Evolutionary conservation across 495 filamentous ascomycete genomes (phyloP), one percentile per base, ranked within the genome.

Genomic region (Talaromyces adpressus): DNA sequence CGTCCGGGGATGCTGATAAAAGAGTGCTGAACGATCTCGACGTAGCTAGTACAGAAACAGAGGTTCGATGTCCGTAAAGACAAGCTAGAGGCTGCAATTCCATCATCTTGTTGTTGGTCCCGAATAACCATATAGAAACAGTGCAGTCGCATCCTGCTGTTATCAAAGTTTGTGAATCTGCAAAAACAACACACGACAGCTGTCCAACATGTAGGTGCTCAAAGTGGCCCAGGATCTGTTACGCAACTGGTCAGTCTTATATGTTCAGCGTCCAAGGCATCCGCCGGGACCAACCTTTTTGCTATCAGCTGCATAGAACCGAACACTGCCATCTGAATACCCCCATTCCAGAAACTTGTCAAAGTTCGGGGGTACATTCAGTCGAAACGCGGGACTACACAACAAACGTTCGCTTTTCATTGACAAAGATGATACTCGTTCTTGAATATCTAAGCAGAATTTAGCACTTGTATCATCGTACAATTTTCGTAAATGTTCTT

Each of bases 271-370:
- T 30, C 29, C 29, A 30, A 30, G 29, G 3, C 45, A 18, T 18
- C 6, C 45, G 22, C 25, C 54, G 4, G 51, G 8, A 45, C 68
- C 61, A 72, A 86, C 79, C 73, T 88, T 90, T 69, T 87, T 85
- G 62, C 83, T 89, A 59, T 94, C 92, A 56, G 87, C 82, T 39
- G 87, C 81, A 72, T 90, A 97, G 78, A 97, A 98, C 9, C 94
- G 87, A 6, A 98, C 84, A 69, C 90, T 92, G 65, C 89, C 91
- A 77, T 98, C 94, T 6, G 91, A 88, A 70, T 94, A 98, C 1
- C 92, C 94, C 94, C 93, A 97, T 74, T 97, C 92, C 73, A 98
- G 83, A 65, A 89, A 97, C 67, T 92, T 91, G 70, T 98, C 93
- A 65, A 90, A 93, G 32, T 77, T 76, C 4, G 95, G 93, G 1